A percentile compares a stretch with the other conserved stretches of the same genome.
These are phyloP conservation scores for Nicotiana obtusifolia DNA, from an alignment of 257 asterid species.

Conservation along the genomic window DNA sequence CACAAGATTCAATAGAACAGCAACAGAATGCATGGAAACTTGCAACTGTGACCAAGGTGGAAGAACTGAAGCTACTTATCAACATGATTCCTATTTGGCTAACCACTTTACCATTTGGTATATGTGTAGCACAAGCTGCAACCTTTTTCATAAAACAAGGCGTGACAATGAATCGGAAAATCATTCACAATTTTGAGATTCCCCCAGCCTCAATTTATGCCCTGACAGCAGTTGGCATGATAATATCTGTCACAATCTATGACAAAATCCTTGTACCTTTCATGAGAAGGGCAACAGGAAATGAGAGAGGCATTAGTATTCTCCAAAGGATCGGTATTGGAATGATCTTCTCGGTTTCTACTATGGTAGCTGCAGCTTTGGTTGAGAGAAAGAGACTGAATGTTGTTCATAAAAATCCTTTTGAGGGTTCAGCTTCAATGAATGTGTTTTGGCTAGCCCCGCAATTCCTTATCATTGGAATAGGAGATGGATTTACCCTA, in stretches of 20 bases:
- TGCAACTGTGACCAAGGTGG: constrained; percentile 58
- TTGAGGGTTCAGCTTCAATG: constrained; percentile 42
- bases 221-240: constrained; percentile 68
- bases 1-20: constrained; percentile 10
- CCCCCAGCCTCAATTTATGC: constrained; percentile 72
- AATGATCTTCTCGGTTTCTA: constrained; percentile 43
- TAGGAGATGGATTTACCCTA: constrained; percentile 62
- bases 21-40: constrained; percentile 46
- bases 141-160: constrained; percentile 75
- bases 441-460: constrained; percentile 93
- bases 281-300: constrained; percentile 41
- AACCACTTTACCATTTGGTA: constrained; percentile 54
- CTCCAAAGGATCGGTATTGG: constrained; percentile 79
- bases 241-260: constrained; percentile 44
- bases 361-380: constrained; percentile 62
- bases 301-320: constrained; percentile 57
- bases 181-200: constrained; percentile 33
- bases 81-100: constrained; percentile 79
- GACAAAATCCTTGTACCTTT: constrained; percentile 65
- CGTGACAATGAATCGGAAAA: constrained; percentile 31
- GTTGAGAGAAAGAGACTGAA: constrained; percentile 48
- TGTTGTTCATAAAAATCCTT: constrained; percentile 13
- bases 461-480: constrained; percentile 61
- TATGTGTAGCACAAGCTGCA: constrained; percentile 44
- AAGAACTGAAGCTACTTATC: constrained; percentile 55